Percentiles rank a stretch among this genome's conserved stretches.
These are phyloP conservation scores for Tulasnella sp. DNA, from an alignment of 768 basidiomycete genomes.

Conservation along the genomic window DNA sequence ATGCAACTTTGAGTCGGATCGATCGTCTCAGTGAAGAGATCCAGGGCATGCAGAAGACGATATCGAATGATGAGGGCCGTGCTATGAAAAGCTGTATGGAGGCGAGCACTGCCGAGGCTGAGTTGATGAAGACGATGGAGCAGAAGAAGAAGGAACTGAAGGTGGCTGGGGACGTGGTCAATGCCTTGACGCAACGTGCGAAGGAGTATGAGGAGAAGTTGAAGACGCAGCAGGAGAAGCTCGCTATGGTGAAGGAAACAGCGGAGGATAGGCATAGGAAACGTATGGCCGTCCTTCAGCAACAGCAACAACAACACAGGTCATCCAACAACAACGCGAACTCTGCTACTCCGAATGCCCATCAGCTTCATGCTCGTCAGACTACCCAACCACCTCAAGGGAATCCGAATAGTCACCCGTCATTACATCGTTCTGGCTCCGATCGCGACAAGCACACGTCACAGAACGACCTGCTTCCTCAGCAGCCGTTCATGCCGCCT, in stretches of 20 bases:
- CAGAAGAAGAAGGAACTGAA: conserved; percentile 50
- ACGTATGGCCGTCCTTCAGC: conserved; percentile 17
- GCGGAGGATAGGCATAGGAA: conserved; percentile 39
- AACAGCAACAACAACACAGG: not conserved
- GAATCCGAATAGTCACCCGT: not conserved
- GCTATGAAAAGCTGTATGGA: conserved; percentile 30
- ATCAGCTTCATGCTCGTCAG: too few relatives aligned
- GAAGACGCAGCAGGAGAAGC: conserved; percentile 47
- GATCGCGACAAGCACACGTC: not conserved
- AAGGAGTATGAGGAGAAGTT: conserved; percentile 66
- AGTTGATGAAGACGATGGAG: conserved; percentile 38
- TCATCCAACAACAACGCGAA: not conserved
- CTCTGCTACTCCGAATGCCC: too few relatives aligned
- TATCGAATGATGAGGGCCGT: conserved; percentile 44
- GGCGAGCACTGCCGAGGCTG: conserved; percentile 41
- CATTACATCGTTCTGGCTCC: not conserved
- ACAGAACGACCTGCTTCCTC: not conserved
- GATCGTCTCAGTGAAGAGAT: conserved; percentile 55
- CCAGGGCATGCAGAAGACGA: conserved; percentile 41
- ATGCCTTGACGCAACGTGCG: conserved; percentile 51
- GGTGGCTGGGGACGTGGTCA: conserved; percentile 55
- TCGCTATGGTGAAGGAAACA: conserved; percentile 48
- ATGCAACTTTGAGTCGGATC: conserved; percentile 49
- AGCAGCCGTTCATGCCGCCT: not conserved
- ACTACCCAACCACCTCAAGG: too few relatives aligned